phyloP scores from a whole-genome alignment of 495 filamentous ascomycete genomes.

The Bombardia bombarda region DNA sequence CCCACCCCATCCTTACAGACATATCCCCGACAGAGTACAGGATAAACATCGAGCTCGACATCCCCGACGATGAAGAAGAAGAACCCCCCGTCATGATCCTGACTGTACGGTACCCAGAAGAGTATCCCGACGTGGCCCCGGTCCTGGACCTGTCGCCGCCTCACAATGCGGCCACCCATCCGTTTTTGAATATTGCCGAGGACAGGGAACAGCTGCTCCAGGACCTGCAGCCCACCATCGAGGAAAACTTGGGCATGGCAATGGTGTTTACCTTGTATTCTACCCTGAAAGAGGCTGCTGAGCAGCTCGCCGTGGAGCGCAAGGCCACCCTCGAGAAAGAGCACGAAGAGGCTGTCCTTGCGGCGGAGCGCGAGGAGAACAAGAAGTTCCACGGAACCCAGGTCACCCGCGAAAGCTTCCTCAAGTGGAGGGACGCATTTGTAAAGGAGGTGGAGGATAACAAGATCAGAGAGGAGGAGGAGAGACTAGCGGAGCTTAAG shows the following conservation, averaged over 20 bases:
- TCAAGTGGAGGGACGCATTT: conserved; percentile 75
- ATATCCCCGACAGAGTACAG: conserved; percentile 80
- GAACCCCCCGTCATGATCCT: conserved; percentile 64
- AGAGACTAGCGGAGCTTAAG: conserved; percentile 65
- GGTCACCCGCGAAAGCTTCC: conserved; percentile 77
- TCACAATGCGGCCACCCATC: conserved; percentile 58
- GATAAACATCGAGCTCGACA: conserved; percentile 73
- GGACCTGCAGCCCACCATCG: conserved; percentile 58
- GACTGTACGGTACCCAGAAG: conserved; percentile 74
- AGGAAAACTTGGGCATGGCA: conserved; percentile 92
- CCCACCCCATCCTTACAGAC: conserved; percentile 39
- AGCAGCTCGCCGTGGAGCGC: conserved; percentile 67
- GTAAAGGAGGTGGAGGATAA: conserved; percentile 68
- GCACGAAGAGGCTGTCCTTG: conserved; percentile 57
- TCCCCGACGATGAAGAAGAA: conserved; percentile 43
- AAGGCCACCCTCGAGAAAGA: conserved; percentile 48
- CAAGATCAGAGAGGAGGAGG: conserved; percentile 53
- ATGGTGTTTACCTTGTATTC: conserved; percentile 93
- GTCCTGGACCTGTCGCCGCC: conserved; percentile 65
- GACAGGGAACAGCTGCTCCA: conserved; percentile 68
- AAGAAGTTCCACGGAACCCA: conserved; percentile 88
- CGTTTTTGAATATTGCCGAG: conserved; percentile 43
- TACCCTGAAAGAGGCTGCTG: conserved; percentile 78
- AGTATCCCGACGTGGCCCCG: conserved; percentile 82
- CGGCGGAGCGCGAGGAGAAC: conserved; percentile 86